Conservation (phyloP, 305 asterid species). For the Caryopteris hybrid region DNA sequence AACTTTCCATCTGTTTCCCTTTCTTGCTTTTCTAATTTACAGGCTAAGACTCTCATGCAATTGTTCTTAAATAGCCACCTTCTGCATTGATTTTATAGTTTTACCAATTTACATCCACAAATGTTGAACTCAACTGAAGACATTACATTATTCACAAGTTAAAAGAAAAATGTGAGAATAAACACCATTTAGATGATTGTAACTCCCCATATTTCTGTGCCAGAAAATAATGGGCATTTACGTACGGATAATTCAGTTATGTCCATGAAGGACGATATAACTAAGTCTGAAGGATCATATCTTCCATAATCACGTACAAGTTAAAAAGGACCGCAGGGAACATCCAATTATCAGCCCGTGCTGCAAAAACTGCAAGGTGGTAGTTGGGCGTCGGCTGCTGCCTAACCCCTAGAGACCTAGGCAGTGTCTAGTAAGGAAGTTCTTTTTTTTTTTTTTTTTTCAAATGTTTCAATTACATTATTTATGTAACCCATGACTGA, state of each 20-base stretch:
- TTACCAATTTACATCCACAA: background rate
- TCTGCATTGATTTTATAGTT: conserved; percentile 1
- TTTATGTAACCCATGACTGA: too few species aligned
- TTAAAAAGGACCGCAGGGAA: conserved; percentile 13
- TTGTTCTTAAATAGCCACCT: background rate
- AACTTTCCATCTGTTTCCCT: background rate
- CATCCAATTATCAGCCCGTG: background rate
- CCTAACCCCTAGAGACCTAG: too few species aligned
- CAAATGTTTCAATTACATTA: too few species aligned
- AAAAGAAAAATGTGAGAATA: background rate
- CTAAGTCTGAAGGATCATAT: conserved; percentile 13
- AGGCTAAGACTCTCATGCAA: background rate
- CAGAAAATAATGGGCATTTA: conserved; percentile 6
- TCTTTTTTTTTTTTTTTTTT: too few species aligned
- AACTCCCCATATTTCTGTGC: background rate
- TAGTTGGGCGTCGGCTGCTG: too few species aligned
- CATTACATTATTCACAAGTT: background rate
- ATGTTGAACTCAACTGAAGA: background rate
- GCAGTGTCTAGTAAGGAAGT: too few species aligned
- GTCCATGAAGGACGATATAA: conserved; percentile 2
- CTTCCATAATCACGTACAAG: conserved; percentile 10
- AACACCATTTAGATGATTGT: background rate
- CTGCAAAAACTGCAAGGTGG: too few species aligned
- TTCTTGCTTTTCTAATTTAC: background rate
- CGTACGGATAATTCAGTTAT: background rate